A percentile compares a stretch with the other conserved stretches of the same genome.
Conservation (phyloP, 2,329 filamentous ascomycete species). For the Phyllosticta capitalensis region DNA sequence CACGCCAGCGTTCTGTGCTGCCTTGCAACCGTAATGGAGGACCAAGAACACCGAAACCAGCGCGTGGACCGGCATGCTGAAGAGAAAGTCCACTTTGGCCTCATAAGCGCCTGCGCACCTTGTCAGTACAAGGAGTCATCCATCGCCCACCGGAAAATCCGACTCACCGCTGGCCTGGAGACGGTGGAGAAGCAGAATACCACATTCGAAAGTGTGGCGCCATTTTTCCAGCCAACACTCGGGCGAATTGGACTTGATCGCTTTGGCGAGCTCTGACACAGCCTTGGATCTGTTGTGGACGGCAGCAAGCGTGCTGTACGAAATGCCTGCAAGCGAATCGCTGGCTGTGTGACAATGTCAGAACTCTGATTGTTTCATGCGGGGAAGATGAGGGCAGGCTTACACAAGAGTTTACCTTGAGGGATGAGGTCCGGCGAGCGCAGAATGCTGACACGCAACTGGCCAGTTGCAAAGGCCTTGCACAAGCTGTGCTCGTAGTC, state of each 20-base stretch:
- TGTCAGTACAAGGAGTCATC: not conserved
- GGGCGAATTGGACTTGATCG: not conserved
- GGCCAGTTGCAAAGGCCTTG: not conserved
- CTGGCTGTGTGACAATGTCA: not conserved
- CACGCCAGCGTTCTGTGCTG: not conserved
- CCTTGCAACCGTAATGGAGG: not conserved
- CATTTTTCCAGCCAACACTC: constrained; percentile 1
- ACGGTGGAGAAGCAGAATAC: constrained; percentile 3
- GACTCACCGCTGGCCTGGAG: not conserved
- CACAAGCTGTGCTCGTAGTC: constrained; percentile 5
- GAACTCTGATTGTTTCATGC: not conserved
- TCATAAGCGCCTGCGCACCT: not conserved
- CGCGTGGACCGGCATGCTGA: not conserved
- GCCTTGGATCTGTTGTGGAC: not conserved
- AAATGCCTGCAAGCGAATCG: not conserved
- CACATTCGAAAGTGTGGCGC: not conserved
- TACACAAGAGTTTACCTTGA: not conserved
- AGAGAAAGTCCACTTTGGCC: constrained; percentile 1
- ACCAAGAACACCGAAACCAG: constrained; percentile 2
- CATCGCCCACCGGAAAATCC: not conserved
- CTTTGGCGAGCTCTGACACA: not conserved
- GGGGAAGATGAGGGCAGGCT: not conserved
- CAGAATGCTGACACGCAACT: not conserved
- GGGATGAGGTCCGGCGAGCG: constrained; percentile 3
- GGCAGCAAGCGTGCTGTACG: not conserved